These are phyloP conservation scores for Yamadazyma conglobata DNA, from an alignment of 1,139 yeast genomes.

Conservation along the genomic window DNA sequence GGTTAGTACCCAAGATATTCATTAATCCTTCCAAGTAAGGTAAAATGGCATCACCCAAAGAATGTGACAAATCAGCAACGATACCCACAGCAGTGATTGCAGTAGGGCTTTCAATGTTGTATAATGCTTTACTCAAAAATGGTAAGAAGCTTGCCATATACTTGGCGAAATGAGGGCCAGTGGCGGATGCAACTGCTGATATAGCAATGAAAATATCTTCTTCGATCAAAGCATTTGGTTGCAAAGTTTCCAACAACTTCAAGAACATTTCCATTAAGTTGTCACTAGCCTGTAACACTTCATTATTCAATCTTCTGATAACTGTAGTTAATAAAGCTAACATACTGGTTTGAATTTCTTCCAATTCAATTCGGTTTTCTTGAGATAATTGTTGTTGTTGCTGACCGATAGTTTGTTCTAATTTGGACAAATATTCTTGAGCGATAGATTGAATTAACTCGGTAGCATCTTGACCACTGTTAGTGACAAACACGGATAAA, in stretches of 20 bases:
- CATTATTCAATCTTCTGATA: constrained; percentile 74
- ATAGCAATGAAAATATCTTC: constrained; percentile 93
- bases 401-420: constrained; percentile 48
- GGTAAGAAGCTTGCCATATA: constrained; percentile 85
- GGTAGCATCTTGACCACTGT: constrained; percentile 69
- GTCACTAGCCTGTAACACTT: constrained; percentile 70
- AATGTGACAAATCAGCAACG: constrained; percentile 95
- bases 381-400: constrained; percentile 51
- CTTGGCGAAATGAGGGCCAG: constrained; percentile 64
- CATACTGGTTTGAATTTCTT: constrained; percentile 85
- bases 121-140: constrained; percentile 70
- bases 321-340: constrained; percentile 84
- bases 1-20: constrained; percentile 72
- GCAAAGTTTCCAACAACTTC: constrained; percentile 58
- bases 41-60: constrained; percentile 69
- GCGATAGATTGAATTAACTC: constrained; percentile 71
- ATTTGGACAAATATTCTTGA: constrained; percentile 64
- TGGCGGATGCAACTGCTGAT: constrained; percentile 81
- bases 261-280: constrained; percentile 80
- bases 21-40: constrained; percentile 79
- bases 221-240: constrained; percentile 76
- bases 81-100: constrained; percentile 90
- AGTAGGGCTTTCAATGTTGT: constrained; percentile 78
- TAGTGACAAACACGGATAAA: constrained; percentile 73
- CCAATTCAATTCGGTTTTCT: constrained; percentile 76